phyloP scores from a whole-genome alignment of 345 rosid species.

The Dipteronia sinensis region DNA sequence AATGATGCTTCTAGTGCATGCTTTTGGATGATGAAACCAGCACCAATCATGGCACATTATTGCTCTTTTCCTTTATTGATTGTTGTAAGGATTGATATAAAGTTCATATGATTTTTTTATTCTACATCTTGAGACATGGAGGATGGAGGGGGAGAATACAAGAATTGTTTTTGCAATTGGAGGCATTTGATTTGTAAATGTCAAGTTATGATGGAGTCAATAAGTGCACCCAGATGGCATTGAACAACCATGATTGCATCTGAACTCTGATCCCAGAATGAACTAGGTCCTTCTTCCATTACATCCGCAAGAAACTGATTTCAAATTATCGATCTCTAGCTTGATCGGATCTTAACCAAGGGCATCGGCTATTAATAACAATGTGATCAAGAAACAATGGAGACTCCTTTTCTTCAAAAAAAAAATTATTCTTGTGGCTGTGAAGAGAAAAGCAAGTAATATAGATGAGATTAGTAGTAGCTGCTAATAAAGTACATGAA shows the following conservation, averaged over 20 bases:
- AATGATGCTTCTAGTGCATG: too few relatives aligned
- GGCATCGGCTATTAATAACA: neutral
- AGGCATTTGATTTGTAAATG: neutral
- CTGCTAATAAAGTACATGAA: neutral
- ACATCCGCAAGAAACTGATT: neutral
- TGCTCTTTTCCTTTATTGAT: neutral
- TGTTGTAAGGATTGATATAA: neutral
- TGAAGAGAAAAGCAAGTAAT: neutral
- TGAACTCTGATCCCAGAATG: neutral
- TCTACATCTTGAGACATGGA: neutral
- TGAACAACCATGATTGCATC: neutral
- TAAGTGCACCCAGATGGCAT: neutral
- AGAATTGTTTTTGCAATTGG: neutral
- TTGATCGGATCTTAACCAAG: neutral
- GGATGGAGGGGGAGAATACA: too few relatives aligned
- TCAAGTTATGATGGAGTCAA: neutral
- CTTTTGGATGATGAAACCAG: too few relatives aligned
- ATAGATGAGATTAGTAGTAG: neutral
- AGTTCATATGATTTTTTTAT: neutral
- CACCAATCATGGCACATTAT: neutral
- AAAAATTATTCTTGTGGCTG: too few relatives aligned
- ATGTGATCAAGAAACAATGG: neutral
- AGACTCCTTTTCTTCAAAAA: neutral
- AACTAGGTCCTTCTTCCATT: neutral
- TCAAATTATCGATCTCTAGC: too few relatives aligned